Percentiles rank a stretch among this genome's conserved stretches.
Conservation (phyloP, 2,329 filamentous ascomycete species). For the Cytospora paraplurivora region DNA sequence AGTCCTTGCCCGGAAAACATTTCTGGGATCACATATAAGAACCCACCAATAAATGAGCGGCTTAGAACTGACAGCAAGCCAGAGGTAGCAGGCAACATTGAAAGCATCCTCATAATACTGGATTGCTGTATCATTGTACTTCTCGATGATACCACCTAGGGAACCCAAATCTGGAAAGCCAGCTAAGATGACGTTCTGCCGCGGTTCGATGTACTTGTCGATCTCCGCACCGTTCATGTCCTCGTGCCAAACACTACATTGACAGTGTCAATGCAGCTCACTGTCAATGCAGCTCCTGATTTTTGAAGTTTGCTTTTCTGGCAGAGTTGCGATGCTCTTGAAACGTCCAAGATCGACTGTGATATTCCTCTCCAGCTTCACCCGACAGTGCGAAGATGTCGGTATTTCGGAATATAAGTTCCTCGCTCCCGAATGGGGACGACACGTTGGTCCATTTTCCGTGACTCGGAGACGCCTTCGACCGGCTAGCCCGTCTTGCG, state of each 20-base stretch:
- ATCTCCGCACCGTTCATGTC: background rate
- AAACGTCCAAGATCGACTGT: slow-evolving; percentile 6
- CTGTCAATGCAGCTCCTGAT: background rate
- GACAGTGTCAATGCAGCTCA: no score
- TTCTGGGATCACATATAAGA: slow-evolving; percentile 29
- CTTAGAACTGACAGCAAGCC: slow-evolving; percentile 19
- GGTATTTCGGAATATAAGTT: background rate
- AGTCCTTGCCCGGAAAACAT: slow-evolving; percentile 30
- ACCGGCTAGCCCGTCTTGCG: background rate
- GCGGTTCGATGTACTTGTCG: background rate
- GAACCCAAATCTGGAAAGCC: background rate
- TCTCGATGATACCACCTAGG: background rate
- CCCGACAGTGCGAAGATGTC: background rate
- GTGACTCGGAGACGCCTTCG: background rate
- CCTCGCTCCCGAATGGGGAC: slow-evolving; percentile 7
- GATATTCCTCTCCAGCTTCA: background rate
- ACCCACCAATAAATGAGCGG: slow-evolving; percentile 29
- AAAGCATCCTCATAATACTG: slow-evolving; percentile 29
- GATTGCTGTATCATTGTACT: slow-evolving; percentile 1
- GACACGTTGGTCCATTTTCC: background rate
- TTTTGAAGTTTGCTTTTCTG: background rate
- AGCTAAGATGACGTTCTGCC: background rate
- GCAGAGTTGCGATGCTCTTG: slow-evolving; percentile 6
- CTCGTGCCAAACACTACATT: slow-evolving; percentile 1
- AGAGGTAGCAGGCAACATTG: slow-evolving; percentile 24